Percentiles rank a stretch among this genome's conserved stretches.
Evolutionary conservation across 2,329 filamentous ascomycete genomes (phyloP).

Genomic region (Elsinoe fawcettii): DNA sequence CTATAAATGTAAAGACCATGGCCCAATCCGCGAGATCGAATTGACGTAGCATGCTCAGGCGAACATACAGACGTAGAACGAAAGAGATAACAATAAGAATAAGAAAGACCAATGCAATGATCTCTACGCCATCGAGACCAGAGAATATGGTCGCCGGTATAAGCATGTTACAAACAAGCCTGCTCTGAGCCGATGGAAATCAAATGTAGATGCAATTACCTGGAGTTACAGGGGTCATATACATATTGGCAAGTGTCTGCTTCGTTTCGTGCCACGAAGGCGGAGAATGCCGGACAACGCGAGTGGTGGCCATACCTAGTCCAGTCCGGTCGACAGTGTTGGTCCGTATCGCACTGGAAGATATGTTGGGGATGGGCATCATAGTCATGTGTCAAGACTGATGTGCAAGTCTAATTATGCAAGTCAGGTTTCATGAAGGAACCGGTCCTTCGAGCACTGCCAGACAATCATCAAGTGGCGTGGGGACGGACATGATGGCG

Average conservation of each 20-base stretch:
- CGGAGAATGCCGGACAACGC: no score
- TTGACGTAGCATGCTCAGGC: not conserved
- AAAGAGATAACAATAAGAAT: not conserved
- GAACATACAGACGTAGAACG: not conserved
- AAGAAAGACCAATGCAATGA: conserved; percentile 6
- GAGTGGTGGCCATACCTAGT: no score
- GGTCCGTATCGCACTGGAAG: no score
- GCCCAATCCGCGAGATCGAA: conserved; percentile 4
- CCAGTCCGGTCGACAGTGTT: no score
- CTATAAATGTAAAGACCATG: not conserved
- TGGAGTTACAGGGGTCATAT: no score
- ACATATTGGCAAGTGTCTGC: no score
- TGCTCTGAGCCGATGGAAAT: no score
- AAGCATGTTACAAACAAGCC: not conserved
- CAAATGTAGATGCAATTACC: not conserved
- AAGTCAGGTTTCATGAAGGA: not conserved
- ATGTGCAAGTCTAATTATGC: no score
- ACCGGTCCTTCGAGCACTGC: not conserved
- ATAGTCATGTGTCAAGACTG: no score
- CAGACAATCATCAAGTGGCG: not conserved
- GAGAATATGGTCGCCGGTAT: not conserved
- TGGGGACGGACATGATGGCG: not conserved
- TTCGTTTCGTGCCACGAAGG: no score
- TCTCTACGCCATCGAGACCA: not conserved
- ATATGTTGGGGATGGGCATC: no score